These are phyloP conservation scores for Tolypocladium amazonense DNA, from an alignment of 2,329 filamentous ascomycete species.

Conservation along the genomic window DNA sequence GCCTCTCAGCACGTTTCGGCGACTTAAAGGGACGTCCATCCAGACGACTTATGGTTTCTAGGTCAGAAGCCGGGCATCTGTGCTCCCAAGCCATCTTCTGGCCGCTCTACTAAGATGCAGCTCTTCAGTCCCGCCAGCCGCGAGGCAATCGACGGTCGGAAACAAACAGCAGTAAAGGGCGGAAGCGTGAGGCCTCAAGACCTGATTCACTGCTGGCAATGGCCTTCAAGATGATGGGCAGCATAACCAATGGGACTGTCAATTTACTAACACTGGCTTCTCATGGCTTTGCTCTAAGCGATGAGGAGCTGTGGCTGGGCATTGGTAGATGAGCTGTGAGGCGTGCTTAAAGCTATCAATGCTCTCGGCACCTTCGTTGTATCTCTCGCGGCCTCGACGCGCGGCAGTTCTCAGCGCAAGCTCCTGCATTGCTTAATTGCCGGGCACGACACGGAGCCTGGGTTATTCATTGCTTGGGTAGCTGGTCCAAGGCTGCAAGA, in stretches of 20 bases:
- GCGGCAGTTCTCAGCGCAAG: neutral
- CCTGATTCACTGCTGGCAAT: neutral
- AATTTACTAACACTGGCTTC: neutral
- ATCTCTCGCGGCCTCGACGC: neutral
- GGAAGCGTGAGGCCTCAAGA: too few relatives aligned
- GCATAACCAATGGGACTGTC: neutral
- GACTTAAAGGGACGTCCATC: neutral
- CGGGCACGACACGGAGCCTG: neutral
- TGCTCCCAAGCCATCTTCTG: neutral
- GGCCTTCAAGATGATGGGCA: neutral
- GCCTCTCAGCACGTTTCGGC: neutral
- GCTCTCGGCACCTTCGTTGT: neutral
- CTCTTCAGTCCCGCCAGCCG: neutral
- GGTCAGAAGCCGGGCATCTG: neutral
- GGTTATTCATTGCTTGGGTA: neutral
- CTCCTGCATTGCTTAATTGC: neutral
- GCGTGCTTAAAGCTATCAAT: neutral
- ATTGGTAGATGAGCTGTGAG: neutral
- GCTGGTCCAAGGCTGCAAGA: constrained; percentile 2
- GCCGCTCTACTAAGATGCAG: neutral
- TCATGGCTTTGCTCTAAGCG: neutral
- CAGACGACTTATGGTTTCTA: neutral
- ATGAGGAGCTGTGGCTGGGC: neutral
- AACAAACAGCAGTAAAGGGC: neutral
- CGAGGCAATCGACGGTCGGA: neutral